Evolutionary conservation across 305 asterid genomes (phyloP).

Genomic region (Solanum hybrid): DNA sequence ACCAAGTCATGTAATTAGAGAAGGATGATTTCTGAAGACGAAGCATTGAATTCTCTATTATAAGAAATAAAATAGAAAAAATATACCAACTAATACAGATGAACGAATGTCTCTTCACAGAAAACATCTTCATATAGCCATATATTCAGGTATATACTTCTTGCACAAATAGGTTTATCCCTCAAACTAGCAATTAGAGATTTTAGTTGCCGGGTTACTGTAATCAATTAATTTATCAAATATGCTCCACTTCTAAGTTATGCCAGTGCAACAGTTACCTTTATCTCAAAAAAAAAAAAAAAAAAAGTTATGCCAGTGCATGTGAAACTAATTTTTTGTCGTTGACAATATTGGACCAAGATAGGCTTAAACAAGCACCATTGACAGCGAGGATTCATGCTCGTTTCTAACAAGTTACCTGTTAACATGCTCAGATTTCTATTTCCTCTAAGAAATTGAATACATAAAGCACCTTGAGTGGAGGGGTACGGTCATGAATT

Average conservation of each 20-base stretch:
- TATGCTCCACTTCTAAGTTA: background rate
- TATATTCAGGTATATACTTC: background rate
- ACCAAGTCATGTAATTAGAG: background rate
- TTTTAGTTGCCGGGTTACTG: background rate
- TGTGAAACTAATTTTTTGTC: no score
- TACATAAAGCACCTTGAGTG: no score
- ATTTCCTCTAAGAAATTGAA: no score
- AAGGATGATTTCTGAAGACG: background rate
- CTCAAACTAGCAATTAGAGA: background rate
- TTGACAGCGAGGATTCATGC: background rate
- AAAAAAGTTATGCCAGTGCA: no score
- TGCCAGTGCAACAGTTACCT: no score
- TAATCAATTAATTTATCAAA: background rate
- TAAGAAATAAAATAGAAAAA: background rate
- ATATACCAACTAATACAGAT: background rate
- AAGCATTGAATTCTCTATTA: background rate
- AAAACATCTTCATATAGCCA: background rate
- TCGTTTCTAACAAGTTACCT: background rate
- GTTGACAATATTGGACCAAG: background rate
- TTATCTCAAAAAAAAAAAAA: no score
- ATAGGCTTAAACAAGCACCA: background rate
- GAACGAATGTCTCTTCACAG: background rate
- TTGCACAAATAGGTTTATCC: background rate
- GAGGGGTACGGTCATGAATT: no score
- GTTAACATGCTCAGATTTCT: background rate